Base-by-base conservation (phyloP, 2,329 filamentous ascomycete genomes). In the Didymella arachidicola region DNA sequence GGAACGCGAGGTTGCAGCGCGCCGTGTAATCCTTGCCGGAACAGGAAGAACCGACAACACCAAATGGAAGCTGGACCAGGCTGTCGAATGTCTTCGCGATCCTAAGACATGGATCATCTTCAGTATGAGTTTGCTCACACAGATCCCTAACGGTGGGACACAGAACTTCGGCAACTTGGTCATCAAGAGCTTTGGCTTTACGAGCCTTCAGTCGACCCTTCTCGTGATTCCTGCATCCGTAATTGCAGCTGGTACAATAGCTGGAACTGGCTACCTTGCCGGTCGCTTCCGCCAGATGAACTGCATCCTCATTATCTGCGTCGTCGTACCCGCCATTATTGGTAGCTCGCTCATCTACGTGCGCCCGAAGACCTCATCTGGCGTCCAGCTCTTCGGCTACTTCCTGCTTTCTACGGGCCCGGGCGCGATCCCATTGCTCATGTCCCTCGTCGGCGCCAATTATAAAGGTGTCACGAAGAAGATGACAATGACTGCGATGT, bases 11-110 rank as follows among this genome's bases (percentile, higher is more conserved):
- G 65, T 58, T 11, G 69, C 69, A 16, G 57, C 63, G 7, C 67
- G 72, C 39, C 70, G 71, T 25, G 68, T 75, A 25, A 55, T 66
- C 7, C 56, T 67, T 10, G 57, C 62, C 1, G 67, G 67, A 3
- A 70, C 67, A 1, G 67, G 67, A 14, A 51, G 53, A 6, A 69
- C 67, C 3, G 64, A 59, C 11, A 53, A 68, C n/a, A 60, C 63
- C 1, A 39, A 11, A 1, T 70, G 57, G 53, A 67, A 63, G 38
- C 39, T 50, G 14, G 14, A 18, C 3, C 53, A 57, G 18, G 53
- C 42, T 5, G 18, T 58, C 12, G 55, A 58, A 18, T 52, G 48
- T 8, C 38, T 58, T 2, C 43, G 43, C 16, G 55, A 58, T 36
- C 55, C 48, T 12, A 58, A 58, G 29, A 43, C 48, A 7, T 53